Evolutionary conservation across 371 early-diverging fungal species (phyloP), one percentile per base, ranked within the genome.

Genomic region (Lichtheimia corymbifera): DNA sequence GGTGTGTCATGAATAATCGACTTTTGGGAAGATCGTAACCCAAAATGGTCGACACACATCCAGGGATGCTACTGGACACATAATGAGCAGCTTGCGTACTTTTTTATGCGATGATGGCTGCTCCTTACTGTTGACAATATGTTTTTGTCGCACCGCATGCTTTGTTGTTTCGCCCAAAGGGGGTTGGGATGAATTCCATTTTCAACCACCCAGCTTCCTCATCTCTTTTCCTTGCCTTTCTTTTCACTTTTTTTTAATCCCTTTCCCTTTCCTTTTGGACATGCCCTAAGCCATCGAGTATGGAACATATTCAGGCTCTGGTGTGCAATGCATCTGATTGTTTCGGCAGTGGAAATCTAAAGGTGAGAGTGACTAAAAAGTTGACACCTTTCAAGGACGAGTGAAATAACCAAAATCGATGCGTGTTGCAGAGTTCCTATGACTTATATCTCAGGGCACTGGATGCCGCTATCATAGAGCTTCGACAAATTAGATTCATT

Each of bases 371-470:
- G 24, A 22, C 14, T 51, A 27, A 28, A 28, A 7, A 28, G 7
- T 7, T 35, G 35, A 35, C 35, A 35, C 35, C 9, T 35, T 28
- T 28, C 7, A 2, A 22, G 2, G 2, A 35, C 35, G 2, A 35
- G 35, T 11, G 35, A 35, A 11, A 35, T 35, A 0, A 35, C 35
- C 9, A 35, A 35, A 35, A 35, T 35, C 35, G 9, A 35, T 35
- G 28, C 28, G 4, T 55, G 17, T 45, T 24, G 40, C 59, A 77
- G 76, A 61, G 54, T 45, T 73, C 77, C 15, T 80, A 72, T 64
- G 66, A 70, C 4, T 52, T 70, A 40, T 77, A 74, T 54, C 64
- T 80, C 24, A 61, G 77, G 59, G 77, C 77, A 9, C 53, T 77
- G 18, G 47, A 68, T 35, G 57, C 64, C 30, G 68, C 70, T 20